Evolutionary conservation across 2,329 filamentous ascomycete species (phyloP).

Genomic region (Talaromyces sp.): DNA sequence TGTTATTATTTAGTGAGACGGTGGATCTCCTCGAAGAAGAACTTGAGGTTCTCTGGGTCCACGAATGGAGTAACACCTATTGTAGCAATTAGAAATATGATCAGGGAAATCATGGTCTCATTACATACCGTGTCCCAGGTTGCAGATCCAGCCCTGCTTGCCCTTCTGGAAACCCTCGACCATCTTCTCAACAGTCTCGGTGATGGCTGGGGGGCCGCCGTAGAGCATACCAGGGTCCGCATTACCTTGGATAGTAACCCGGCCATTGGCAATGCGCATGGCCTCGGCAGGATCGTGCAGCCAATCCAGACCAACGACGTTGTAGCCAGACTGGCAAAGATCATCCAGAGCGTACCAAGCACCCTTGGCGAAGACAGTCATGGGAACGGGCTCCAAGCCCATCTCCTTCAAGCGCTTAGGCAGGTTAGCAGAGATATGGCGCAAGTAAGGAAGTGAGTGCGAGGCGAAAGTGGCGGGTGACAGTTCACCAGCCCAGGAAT

Average conservation of each 20-base stretch:
- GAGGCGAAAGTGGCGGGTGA: slow-evolving; percentile 79
- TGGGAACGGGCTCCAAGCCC: slow-evolving; percentile 78
- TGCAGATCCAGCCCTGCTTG: slow-evolving; percentile 94
- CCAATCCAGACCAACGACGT: slow-evolving; percentile 96
- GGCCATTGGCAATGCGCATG: slow-evolving; percentile 73
- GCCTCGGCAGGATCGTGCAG: slow-evolving; percentile 85
- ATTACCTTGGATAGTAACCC: slow-evolving; percentile 89
- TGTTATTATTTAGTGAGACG: slow-evolving; percentile 46
- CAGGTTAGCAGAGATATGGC: slow-evolving; percentile 78
- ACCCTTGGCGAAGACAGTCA: slow-evolving; percentile 98
- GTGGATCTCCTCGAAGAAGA: slow-evolving; percentile 93
- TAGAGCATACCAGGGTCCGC: slow-evolving; percentile 94
- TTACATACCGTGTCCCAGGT: slow-evolving; percentile 84
- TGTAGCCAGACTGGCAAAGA: slow-evolving; percentile 84
- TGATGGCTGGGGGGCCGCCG: slow-evolving; percentile 79
- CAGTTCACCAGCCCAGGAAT: slow-evolving; percentile 96
- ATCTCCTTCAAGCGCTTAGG: slow-evolving; percentile 74
- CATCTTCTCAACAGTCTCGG: slow-evolving; percentile 79
- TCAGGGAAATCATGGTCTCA: slow-evolving; percentile 3
- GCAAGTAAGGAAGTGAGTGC: slow-evolving; percentile 84
- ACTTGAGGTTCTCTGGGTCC: slow-evolving; percentile 87
- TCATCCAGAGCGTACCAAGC: slow-evolving; percentile 93
- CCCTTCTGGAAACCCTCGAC: slow-evolving; percentile 80
- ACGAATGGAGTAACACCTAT: slow-evolving; percentile 91
- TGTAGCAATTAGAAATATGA: slow-evolving; percentile 24